phyloP scores from a whole-genome alignment of 148 eudicot species.

The Fagopyrum esculentum region DNA sequence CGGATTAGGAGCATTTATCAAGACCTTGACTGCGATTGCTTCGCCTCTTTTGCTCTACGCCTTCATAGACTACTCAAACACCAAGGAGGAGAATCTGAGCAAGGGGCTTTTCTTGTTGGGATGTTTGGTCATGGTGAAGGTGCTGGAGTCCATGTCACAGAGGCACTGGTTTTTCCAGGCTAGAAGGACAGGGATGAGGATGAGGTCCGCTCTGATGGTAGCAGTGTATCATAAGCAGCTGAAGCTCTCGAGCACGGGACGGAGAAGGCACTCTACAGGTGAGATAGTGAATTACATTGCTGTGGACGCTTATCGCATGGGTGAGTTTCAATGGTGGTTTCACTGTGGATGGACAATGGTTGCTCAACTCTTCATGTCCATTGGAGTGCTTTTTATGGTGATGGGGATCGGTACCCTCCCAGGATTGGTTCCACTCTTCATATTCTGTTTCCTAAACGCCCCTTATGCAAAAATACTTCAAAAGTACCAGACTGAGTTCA shows the following conservation, averaged over 20 bases:
- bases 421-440: slow-evolving; percentile 42
- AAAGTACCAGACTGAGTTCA: slow-evolving; percentile 37
- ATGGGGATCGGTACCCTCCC: slow-evolving; percentile 48
- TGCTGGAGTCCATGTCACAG: slow-evolving; percentile 46
- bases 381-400: slow-evolving; percentile 29
- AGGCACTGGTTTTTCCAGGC: slow-evolving; percentile 53
- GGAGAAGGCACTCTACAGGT: slow-evolving; percentile 48
- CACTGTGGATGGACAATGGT: slow-evolving; percentile 32
- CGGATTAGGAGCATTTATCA: slow-evolving; percentile 37
- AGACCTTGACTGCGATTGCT: slow-evolving; percentile 26
- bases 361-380: slow-evolving; percentile 33
- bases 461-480: slow-evolving; percentile 40
- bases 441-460: slow-evolving; percentile 38
- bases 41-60: slow-evolving; percentile 54
- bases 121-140: slow-evolving; percentile 34
- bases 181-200: slow-evolving; percentile 50
- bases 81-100: slow-evolving; percentile 11
- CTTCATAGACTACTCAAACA: slow-evolving; percentile 39
- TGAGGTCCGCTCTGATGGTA: slow-evolving; percentile 65
- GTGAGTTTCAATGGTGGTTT: slow-evolving; percentile 50
- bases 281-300: slow-evolving; percentile 54
- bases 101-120: slow-evolving; percentile 39
- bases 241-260: slow-evolving; percentile 44
- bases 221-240: slow-evolving; percentile 57
- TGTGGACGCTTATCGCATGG: slow-evolving; percentile 67